Evolutionary conservation across 768 basidiomycete species (phyloP).

Genomic region (Saitozyma sp.): DNA sequence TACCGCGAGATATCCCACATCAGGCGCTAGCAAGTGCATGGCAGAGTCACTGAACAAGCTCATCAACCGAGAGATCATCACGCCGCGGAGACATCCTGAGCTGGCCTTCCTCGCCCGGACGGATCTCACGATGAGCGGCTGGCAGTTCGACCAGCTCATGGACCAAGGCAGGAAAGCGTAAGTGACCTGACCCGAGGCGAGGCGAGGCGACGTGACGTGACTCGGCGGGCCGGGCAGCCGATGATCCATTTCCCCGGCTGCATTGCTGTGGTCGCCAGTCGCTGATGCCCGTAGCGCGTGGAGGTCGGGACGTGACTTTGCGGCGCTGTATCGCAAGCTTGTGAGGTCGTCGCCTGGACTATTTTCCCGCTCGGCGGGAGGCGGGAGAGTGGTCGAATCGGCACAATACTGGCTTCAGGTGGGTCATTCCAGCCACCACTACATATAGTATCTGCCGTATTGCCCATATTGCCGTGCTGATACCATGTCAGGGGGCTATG

Average conservation of each 20-base stretch:
- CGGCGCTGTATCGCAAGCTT: slow-evolving; percentile 23
- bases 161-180: slow-evolving; percentile 44
- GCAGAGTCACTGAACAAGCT: slow-evolving; percentile 31
- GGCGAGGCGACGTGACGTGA: not conserved
- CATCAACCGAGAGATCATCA: slow-evolving; percentile 16
- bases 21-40: slow-evolving; percentile 18
- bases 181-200: slow-evolving; percentile 6
- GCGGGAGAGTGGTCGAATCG: slow-evolving; percentile 32
- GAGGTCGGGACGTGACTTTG: slow-evolving; percentile 30
- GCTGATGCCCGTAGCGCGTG: slow-evolving; percentile 25
- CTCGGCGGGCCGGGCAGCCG: not conserved
- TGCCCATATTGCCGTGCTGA: not conserved
- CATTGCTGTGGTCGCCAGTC: slow-evolving; percentile 4
- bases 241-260: not conserved
- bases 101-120: slow-evolving; percentile 35
- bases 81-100: slow-evolving; percentile 34
- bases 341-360: slow-evolving; percentile 13
- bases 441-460: too few relatives aligned
- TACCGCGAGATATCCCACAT: slow-evolving; percentile 42
- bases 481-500: slow-evolving; percentile 26
- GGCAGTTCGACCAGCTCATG: slow-evolving; percentile 37
- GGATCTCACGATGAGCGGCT: slow-evolving; percentile 35
- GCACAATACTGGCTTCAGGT: slow-evolving; percentile 43
- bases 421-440: slow-evolving; percentile 9
- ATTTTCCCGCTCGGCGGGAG: slow-evolving; percentile 37